These are phyloP conservation scores for Amaranthus palmeri DNA, from an alignment of 148 eudicot genomes.

Conservation along the genomic window DNA sequence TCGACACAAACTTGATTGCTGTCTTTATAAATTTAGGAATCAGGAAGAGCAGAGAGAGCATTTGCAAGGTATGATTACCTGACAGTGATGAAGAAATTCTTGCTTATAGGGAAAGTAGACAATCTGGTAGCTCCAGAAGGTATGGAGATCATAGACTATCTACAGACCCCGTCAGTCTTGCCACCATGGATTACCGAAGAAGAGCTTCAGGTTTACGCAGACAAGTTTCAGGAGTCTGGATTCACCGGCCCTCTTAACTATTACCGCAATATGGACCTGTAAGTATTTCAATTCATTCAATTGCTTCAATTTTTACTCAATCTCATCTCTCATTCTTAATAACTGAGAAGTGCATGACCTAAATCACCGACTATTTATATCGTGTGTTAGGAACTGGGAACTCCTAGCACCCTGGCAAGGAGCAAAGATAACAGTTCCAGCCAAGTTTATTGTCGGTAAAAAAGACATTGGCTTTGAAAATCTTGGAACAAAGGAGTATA, in stretches of 20 bases:
- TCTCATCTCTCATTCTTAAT: neutral
- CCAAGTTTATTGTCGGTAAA: constrained; percentile 43
- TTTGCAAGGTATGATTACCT: constrained; percentile 47
- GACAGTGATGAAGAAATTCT: constrained; percentile 48
- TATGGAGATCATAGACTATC: constrained; percentile 48
- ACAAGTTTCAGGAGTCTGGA: constrained; percentile 53
- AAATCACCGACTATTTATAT: neutral
- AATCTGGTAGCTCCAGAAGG: constrained; percentile 43
- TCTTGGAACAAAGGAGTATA: constrained; percentile 37
- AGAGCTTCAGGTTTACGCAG: constrained; percentile 45
- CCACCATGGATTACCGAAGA: constrained; percentile 60
- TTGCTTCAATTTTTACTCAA: neutral
- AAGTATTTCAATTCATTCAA: constrained; percentile 4
- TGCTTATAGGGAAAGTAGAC: constrained; percentile 37
- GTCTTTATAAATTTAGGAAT: constrained; percentile 26
- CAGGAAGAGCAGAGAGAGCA: constrained; percentile 57
- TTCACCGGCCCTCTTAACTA: constrained; percentile 55
- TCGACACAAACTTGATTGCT: neutral
- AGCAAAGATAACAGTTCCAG: constrained; percentile 42
- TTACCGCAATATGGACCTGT: constrained; percentile 59
- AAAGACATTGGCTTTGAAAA: constrained; percentile 42
- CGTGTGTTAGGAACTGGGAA: constrained; percentile 46
- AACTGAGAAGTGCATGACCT: constrained; percentile 1
- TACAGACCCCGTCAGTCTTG: constrained; percentile 40
- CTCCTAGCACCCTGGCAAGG: constrained; percentile 53